phyloP scores from a whole-genome alignment of 2,329 filamentous ascomycete species.

The Aspergillus tamarii region DNA sequence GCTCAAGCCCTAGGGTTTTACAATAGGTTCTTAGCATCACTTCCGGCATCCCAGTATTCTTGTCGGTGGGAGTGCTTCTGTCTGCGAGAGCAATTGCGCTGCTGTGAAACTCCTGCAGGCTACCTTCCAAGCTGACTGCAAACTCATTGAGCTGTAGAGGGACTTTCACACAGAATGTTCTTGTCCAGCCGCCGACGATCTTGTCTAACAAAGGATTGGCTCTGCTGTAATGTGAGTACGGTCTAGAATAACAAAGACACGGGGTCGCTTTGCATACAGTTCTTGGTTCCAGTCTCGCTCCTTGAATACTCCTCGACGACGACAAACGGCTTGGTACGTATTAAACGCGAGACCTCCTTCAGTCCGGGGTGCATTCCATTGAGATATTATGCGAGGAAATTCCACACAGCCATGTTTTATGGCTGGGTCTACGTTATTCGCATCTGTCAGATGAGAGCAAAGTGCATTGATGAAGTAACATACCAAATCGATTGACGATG shows the following conservation, averaged over 20 bases:
- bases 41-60: neutral
- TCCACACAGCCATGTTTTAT: slow-evolving; percentile 17
- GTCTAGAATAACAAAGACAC: neutral
- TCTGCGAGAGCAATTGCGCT: neutral
- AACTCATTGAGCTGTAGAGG: neutral
- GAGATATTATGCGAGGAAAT: slow-evolving; percentile 37
- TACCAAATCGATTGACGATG: slow-evolving; percentile 12
- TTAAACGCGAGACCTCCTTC: slow-evolving; percentile 54
- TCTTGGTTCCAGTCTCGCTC: slow-evolving; percentile 36
- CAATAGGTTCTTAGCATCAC: neutral
- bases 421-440: slow-evolving; percentile 3
- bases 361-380: slow-evolving; percentile 44
- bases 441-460: neutral
- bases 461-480: neutral
- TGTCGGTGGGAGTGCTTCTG: neutral
- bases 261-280: slow-evolving; percentile 9
- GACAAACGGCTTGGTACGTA: slow-evolving; percentile 62
- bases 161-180: neutral
- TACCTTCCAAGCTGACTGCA: neutral
- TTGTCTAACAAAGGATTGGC: slow-evolving; percentile 22
- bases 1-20: neutral
- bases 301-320: slow-evolving; percentile 48
- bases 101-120: slow-evolving; percentile 3
- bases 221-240: slow-evolving; percentile 13
- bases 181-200: neutral